Conservation (phyloP, 176 grass and related monocot species). For the Coix lacrymajobi region DNA sequence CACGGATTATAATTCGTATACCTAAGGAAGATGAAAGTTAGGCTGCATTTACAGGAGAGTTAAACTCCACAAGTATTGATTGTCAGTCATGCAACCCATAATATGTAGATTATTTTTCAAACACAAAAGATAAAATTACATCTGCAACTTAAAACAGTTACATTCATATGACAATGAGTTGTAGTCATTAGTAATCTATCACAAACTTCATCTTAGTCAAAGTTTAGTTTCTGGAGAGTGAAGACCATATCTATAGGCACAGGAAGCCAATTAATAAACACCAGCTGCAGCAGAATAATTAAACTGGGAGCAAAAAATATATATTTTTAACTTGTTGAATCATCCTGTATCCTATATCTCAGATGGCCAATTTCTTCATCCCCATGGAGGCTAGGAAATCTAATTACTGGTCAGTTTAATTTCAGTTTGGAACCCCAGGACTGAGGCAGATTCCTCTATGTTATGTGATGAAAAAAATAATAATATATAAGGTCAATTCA, state of each 20-base stretch:
- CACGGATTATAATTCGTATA: not conserved
- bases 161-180: not conserved
- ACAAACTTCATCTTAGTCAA: not conserved
- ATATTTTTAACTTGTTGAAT: not conserved
- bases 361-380: not conserved
- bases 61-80: not conserved
- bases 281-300: not conserved
- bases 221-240: not conserved
- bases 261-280: not conserved
- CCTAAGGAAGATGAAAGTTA: not conserved
- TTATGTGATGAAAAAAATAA: not conserved
- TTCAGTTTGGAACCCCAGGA: not conserved
- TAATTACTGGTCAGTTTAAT: not conserved
- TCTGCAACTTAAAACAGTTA: not conserved
- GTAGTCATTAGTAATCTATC: not conserved
- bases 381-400: not conserved
- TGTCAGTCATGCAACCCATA: not conserved
- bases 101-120: not conserved
- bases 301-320: not conserved
- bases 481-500: not conserved
- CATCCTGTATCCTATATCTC: not conserved
- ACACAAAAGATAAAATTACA: not conserved
- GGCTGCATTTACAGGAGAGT: not conserved
- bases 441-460: not conserved
- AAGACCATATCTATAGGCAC: not conserved